Evolutionary conservation across 768 basidiomycete species (phyloP).

Genomic region (Stropharia rugosoannulata): DNA sequence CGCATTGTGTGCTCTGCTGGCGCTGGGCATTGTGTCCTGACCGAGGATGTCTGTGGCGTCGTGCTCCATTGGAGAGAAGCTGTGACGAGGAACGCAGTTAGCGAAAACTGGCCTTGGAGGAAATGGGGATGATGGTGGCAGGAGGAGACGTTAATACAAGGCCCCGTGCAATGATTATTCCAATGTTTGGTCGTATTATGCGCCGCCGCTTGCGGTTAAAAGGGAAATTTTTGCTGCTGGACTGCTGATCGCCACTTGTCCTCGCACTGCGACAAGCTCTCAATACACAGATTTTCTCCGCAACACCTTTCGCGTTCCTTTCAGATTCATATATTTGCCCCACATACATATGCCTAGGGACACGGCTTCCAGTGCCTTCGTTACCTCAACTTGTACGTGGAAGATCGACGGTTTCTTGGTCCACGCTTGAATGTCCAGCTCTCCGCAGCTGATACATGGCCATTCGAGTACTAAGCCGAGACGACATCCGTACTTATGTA

Average conservation of each 20-base stretch:
- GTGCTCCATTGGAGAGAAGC: conserved; percentile 47
- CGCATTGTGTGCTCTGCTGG: conserved; percentile 25
- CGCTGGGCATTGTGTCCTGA: conserved; percentile 42
- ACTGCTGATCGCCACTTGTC: conserved; percentile 3
- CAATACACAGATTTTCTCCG: conserved; percentile 10
- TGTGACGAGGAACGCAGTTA: conserved; percentile 16
- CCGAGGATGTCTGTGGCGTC: conserved; percentile 76
- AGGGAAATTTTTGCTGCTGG: conserved; percentile 11
- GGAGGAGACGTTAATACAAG: conserved; percentile 16
- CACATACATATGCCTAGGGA: conserved; percentile 78
- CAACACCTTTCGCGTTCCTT: conserved; percentile 13
- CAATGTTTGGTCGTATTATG: conserved; percentile 33
- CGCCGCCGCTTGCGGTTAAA: conserved; percentile 18
- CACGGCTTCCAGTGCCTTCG: conserved; percentile 74
- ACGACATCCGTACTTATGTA: conserved; percentile 33
- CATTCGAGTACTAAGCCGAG: conserved; percentile 81
- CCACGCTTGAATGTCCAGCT: conserved; percentile 77
- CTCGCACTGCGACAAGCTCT: conserved; percentile 9
- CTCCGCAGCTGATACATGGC: conserved; percentile 42
- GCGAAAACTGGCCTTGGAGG: conserved; percentile 1
- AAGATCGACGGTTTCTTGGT: conserved; percentile 57
- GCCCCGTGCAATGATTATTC: conserved; percentile 25
- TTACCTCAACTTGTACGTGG: conserved; percentile 78
- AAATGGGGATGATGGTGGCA: conserved; percentile 33
- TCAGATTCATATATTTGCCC: conserved; percentile 22